Conservation (phyloP, 148 eudicot species). For the Silene conica region DNA sequence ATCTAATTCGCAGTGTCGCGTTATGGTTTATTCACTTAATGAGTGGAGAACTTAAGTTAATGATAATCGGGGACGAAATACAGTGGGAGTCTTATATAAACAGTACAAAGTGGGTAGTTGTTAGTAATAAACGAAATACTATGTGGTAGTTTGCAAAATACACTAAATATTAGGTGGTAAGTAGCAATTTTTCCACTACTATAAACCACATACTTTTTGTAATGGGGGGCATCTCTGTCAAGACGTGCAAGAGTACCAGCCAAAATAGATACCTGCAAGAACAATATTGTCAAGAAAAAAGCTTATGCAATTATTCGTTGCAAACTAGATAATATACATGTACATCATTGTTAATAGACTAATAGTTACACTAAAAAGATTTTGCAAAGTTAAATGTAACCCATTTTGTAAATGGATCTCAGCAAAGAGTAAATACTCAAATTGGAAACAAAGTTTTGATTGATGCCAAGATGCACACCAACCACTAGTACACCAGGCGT, state of each 20-base stretch:
- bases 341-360: not conserved
- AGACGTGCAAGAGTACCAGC: constrained; percentile 98
- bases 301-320: not conserved
- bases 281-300: not conserved
- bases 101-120: no score
- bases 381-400: not conserved
- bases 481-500: not conserved
- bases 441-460: not conserved
- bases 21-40: no score
- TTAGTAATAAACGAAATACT: no score
- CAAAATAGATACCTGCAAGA: constrained; percentile 85
- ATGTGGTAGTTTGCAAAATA: no score
- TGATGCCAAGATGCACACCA: not conserved
- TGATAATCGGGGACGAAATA: no score
- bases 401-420: not conserved
- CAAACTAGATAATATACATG: not conserved
- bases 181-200: not conserved
- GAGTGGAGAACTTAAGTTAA: no score
- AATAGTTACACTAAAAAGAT: not conserved
- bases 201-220: constrained; percentile 67
- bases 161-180: no score
- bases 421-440: not conserved
- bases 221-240: constrained; percentile 98
- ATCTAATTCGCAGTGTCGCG: no score
- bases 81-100: no score